These are phyloP conservation scores for Narthecium ossifragum DNA, from an alignment of 106 monocot genomes.

Conservation along the genomic window DNA sequence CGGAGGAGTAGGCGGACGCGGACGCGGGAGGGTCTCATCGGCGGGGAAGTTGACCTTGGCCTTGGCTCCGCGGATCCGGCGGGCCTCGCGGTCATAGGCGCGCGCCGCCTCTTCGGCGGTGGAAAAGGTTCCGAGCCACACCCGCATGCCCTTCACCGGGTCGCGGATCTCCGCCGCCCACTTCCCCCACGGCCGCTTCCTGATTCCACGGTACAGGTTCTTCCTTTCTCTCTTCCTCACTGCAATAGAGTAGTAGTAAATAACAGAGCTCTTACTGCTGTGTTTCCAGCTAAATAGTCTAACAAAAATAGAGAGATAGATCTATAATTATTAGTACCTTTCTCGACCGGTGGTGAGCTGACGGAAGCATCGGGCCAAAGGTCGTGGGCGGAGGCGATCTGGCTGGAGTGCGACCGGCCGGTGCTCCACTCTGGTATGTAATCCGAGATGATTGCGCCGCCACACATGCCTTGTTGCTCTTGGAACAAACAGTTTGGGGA, in stretches of 20 bases:
- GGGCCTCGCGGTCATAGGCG: not conserved
- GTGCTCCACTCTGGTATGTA: not conserved
- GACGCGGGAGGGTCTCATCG: not conserved
- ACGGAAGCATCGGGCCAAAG: not conserved
- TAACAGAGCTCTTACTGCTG: too few relatives aligned
- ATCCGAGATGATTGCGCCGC: not conserved
- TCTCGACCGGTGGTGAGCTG: not conserved
- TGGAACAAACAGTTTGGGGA: too few relatives aligned
- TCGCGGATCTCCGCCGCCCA: conserved; percentile 1
- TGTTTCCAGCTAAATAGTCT: too few relatives aligned
- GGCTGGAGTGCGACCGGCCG: not conserved
- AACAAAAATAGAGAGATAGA: not conserved
- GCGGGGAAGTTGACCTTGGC: not conserved
- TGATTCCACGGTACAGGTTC: not conserved
- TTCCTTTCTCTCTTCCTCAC: not conserved
- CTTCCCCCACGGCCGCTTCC: not conserved
- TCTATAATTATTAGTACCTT: not conserved
- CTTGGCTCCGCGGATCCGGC: not conserved
- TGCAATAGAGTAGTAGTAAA: not conserved
- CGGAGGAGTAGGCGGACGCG: not conserved
- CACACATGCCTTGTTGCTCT: not conserved
- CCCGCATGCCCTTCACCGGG: not conserved
- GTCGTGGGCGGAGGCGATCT: not conserved
- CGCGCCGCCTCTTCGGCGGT: not conserved
- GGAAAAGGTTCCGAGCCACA: not conserved